These are phyloP conservation scores for Abelmoschus esculentus DNA, from an alignment of 345 rosid species.

Conservation along the genomic window DNA sequence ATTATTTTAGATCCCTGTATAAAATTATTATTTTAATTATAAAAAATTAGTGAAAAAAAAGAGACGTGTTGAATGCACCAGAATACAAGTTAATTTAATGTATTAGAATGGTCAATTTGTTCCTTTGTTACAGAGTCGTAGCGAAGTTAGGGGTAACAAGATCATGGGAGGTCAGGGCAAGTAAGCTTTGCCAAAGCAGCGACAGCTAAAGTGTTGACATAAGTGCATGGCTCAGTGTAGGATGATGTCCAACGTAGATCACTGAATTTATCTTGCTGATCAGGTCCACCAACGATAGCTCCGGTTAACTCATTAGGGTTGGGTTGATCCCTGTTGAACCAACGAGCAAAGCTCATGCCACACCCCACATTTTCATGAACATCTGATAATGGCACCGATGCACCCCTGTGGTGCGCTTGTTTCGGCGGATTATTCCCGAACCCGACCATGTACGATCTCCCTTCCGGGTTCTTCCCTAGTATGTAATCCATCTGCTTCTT, in stretches of 20 bases:
- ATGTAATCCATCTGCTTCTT: conserved; percentile 58
- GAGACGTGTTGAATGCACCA: not conserved
- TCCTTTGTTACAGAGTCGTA: not conserved
- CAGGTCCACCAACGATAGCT: conserved; percentile 88
- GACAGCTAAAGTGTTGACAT: conserved; percentile 60
- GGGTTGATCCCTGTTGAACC: conserved; percentile 33
- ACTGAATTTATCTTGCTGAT: conserved; percentile 48
- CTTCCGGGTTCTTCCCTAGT: conserved; percentile 63
- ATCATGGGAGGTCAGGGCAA: not conserved
- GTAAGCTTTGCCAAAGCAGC: conserved; percentile 79
- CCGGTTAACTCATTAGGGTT: conserved; percentile 82
- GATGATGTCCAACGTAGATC: conserved; percentile 58
- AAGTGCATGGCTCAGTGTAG: conserved; percentile 88
- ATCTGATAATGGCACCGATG: conserved; percentile 40
- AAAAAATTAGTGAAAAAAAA: too few species aligned
- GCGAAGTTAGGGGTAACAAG: not conserved
- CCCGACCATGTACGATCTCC: conserved; percentile 90
- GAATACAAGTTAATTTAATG: not conserved
- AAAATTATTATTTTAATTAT: too few species aligned
- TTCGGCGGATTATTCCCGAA: conserved; percentile 70
- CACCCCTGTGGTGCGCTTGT: conserved; percentile 85
- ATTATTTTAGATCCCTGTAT: too few species aligned
- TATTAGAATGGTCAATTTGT: not conserved
- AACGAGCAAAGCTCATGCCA: conserved; percentile 56
- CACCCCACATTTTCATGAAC: conserved; percentile 28